These are phyloP conservation scores for Nemania serpens DNA, from an alignment of 2,329 filamentous ascomycete genomes.

Conservation along the genomic window DNA sequence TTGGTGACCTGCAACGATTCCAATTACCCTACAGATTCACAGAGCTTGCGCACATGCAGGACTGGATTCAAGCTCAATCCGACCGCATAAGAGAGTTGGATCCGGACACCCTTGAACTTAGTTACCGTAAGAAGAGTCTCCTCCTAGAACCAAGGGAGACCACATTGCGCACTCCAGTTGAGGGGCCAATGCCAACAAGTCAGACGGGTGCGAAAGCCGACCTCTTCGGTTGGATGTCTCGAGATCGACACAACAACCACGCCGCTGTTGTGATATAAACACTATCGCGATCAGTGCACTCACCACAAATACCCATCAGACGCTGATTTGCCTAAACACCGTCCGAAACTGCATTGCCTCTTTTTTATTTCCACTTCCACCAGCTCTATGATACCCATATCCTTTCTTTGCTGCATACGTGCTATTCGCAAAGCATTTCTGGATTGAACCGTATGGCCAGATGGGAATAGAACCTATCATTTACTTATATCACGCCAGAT, in stretches of 20 bases:
- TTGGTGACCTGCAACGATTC: constrained; percentile 93
- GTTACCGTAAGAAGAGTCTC: constrained; percentile 80
- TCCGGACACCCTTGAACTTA: constrained; percentile 61
- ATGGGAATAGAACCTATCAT: constrained; percentile 31
- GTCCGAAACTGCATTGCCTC: constrained; percentile 21
- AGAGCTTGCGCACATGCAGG: constrained; percentile 85
- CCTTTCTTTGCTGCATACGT: constrained; percentile 34
- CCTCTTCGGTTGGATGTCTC: constrained; percentile 57
- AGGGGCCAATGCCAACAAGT: constrained; percentile 36
- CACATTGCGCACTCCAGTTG: constrained; percentile 40
- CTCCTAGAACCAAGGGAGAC: constrained; percentile 77
- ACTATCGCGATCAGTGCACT: background rate
- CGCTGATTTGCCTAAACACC: background rate
- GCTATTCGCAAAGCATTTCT: constrained; percentile 37
- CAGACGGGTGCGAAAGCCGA: constrained; percentile 44
- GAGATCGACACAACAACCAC: constrained; percentile 46
- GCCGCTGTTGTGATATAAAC: constrained; percentile 33
- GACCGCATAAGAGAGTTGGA: constrained; percentile 69
- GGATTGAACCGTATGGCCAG: constrained; percentile 31
- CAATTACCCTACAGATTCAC: constrained; percentile 88
- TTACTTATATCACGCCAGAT: constrained; percentile 34
- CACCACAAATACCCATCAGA: background rate
- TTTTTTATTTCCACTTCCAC: constrained; percentile 30
- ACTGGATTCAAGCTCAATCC: constrained; percentile 87
- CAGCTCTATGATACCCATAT: constrained; percentile 41